Base-by-base conservation (phyloP, 257 asterid genomes). In the Agastache rugosa region DNA sequence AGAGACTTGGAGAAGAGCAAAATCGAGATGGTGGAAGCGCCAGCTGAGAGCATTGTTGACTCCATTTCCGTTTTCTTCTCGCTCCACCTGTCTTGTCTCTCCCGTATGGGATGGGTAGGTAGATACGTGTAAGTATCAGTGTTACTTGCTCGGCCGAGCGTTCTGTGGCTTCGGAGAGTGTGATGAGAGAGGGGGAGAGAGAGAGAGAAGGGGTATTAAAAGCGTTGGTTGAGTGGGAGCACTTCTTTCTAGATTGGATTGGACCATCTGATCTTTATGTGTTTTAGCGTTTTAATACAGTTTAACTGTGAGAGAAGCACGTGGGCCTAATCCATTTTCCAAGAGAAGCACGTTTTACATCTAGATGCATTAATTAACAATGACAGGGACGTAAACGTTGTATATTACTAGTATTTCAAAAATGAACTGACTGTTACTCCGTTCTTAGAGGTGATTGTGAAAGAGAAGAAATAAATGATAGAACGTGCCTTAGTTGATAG, bases 21-120 rank as follows among this genome's bases (percentile, higher is more conserved):
- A 59, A 83, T 77, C 63, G 90, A 79, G 83, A 87, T 76, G 22
- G 87, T 70, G 7, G 88, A 64, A 68, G 83, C 68, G 4, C 86
- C 78, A 9, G 69, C 35, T 15, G 87, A 79, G 69, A 87, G 79
- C 71, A 88, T n/a, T 17, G 90, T 72, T 22, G 90, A 87, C 84
- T 92, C 96, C 97, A 92, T 92, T 45, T 72, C 51, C 44, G 83
- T n/a, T 41, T 60, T 63, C 75, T 77, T 62, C 61, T 55, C 67
- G 29, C 70, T 67, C 45, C 41, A 15, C 29, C 51, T 64, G n/a
- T 15, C n/a, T 11, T 16, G 58, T 72, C 71, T 63, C 73, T 48
- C 73, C 42, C 64, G 51, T n/a, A 2, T 12, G 59, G 1, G n/a
- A 29, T 47, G 39, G 64, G 37, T 48, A 8, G 25, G 23, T 47